Evolutionary conservation across 768 basidiomycete genomes (phyloP).

Genomic region (Kwoniella shandongensis): DNA sequence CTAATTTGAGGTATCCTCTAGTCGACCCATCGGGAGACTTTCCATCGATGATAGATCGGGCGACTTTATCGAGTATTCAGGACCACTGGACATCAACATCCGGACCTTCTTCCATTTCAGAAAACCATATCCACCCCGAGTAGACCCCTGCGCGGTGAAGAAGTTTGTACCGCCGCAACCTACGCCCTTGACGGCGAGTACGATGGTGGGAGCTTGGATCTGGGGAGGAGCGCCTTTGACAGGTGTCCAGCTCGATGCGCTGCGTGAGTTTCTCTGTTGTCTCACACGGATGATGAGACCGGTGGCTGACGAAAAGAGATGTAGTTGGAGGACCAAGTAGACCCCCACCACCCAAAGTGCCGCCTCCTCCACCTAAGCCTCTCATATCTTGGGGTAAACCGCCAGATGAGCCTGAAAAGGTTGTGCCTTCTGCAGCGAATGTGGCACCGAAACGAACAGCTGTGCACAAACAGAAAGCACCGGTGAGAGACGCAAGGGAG

Average conservation of each 20-base stretch:
- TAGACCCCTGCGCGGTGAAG: slow-evolving; percentile 43
- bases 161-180: slow-evolving; percentile 48
- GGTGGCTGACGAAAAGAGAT: background rate
- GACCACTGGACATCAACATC: slow-evolving; percentile 48
- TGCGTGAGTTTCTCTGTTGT: slow-evolving; percentile 32
- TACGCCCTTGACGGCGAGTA: slow-evolving; percentile 40
- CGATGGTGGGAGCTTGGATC: slow-evolving; percentile 51
- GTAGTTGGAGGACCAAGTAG: slow-evolving; percentile 53
- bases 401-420: slow-evolving; percentile 31
- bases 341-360: slow-evolving; percentile 38
- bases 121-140: slow-evolving; percentile 49
- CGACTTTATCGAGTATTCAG: slow-evolving; percentile 51
- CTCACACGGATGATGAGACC: background rate
- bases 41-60: slow-evolving; percentile 52
- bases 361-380: slow-evolving; percentile 43
- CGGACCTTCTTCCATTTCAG: slow-evolving; percentile 52
- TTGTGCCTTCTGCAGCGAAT: slow-evolving; percentile 15
- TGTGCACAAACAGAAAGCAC: slow-evolving; percentile 30
- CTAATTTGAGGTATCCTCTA: slow-evolving; percentile 19
- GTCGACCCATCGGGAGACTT: slow-evolving; percentile 43
- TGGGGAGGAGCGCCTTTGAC: slow-evolving; percentile 54
- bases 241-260: slow-evolving; percentile 51
- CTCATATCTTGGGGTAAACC: slow-evolving; percentile 50
- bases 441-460: slow-evolving; percentile 38
- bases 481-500: slow-evolving; percentile 35